phyloP scores from a whole-genome alignment of 1,284 basidiomycete species.

The Heterobasidion parviporum region DNA sequence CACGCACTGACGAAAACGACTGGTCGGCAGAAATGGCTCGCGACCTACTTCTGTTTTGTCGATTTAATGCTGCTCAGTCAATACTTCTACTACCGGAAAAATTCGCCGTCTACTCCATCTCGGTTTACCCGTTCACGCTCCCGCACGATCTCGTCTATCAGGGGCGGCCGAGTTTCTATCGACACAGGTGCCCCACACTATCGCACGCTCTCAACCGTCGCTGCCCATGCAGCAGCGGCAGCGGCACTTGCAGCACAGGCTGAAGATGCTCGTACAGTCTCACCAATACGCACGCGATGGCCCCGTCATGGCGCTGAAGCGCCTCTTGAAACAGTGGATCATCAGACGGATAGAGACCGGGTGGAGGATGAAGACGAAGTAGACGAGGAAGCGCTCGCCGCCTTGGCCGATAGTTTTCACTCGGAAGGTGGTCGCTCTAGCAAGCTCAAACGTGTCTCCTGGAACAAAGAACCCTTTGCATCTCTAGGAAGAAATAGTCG shows the following conservation, averaged over 20 bases:
- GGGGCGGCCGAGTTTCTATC: slow-evolving; percentile 32
- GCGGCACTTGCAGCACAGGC: slow-evolving; percentile 58
- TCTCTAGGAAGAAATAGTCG: slow-evolving; percentile 27
- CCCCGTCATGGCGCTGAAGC: slow-evolving; percentile 14
- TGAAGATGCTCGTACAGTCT: slow-evolving; percentile 23
- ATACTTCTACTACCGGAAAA: slow-evolving; percentile 64
- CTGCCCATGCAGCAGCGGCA: slow-evolving; percentile 58
- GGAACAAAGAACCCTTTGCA: slow-evolving; percentile 51
- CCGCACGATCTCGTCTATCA: slow-evolving; percentile 30
- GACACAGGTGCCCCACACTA: slow-evolving; percentile 51
- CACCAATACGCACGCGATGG: slow-evolving; percentile 16
- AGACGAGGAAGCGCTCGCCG: slow-evolving; percentile 41
- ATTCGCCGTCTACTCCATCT: slow-evolving; percentile 24
- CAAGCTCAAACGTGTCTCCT: slow-evolving; percentile 49
- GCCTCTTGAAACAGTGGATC: slow-evolving; percentile 10
- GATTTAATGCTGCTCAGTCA: slow-evolving; percentile 71
- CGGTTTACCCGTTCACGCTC: slow-evolving; percentile 31
- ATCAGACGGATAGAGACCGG: slow-evolving; percentile 13
- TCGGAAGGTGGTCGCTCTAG: slow-evolving; percentile 49
- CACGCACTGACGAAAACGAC: slow-evolving; percentile 1
- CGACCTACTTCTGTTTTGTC: slow-evolving; percentile 79
- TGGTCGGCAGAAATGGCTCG: slow-evolving; percentile 70
- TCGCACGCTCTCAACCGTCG: slow-evolving; percentile 57
- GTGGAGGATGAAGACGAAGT: slow-evolving; percentile 39
- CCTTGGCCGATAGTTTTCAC: slow-evolving; percentile 61